These are phyloP conservation scores for Chlamydomonas eustigma DNA, from an alignment of 139 green algal genomes.

Conservation along the genomic window DNA sequence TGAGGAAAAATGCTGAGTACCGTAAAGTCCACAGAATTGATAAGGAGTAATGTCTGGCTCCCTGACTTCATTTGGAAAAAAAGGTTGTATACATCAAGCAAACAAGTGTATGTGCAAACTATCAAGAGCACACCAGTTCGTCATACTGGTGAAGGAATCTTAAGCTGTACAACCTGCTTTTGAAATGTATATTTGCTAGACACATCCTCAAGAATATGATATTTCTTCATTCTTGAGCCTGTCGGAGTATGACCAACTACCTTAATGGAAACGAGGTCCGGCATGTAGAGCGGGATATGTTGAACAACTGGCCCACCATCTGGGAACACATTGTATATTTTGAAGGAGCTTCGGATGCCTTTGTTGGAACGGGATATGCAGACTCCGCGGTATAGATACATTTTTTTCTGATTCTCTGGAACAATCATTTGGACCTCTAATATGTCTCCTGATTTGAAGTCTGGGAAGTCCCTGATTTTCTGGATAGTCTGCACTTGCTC, in stretches of 20 bases:
- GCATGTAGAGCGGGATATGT: conserved; percentile 65
- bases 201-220: conserved; percentile 3
- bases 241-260: conserved; percentile 12
- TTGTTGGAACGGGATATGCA: conserved; percentile 55
- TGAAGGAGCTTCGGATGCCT: conserved; percentile 41
- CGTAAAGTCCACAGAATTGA: too few relatives aligned
- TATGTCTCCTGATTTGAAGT: conserved; percentile 46
- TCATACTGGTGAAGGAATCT: too few relatives aligned
- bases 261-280: conserved; percentile 46
- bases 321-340: conserved; percentile 54
- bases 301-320: conserved; percentile 53
- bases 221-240: conserved; percentile 5
- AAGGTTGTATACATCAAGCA: too few relatives aligned
- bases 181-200: conserved; percentile 1
- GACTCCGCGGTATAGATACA: conserved; percentile 40
- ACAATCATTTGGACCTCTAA: conserved; percentile 49
- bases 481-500: conserved; percentile 3
- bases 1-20: too few relatives aligned
- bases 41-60: too few relatives aligned
- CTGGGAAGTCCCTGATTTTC: conserved; percentile 10
- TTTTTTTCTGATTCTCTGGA: conserved; percentile 39
- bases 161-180: not conserved
- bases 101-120: too few relatives aligned
- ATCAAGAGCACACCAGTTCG: too few relatives aligned
- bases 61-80: too few relatives aligned